phyloP scores from a whole-genome alignment of 495 filamentous ascomycete genomes.

The Xylaria venustula region DNA sequence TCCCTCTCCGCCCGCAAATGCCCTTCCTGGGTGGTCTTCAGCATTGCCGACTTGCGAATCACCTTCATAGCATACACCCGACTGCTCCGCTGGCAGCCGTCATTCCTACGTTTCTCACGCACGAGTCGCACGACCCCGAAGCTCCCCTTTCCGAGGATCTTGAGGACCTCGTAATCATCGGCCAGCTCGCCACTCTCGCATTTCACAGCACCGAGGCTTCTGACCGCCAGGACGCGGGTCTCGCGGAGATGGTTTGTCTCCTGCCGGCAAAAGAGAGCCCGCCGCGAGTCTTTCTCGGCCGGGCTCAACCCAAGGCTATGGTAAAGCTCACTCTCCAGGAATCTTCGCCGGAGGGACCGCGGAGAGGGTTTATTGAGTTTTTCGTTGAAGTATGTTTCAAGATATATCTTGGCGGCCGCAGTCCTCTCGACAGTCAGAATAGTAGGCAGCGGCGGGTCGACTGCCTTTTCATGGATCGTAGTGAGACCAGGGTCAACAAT shows the following conservation, averaged over 20 bases:
- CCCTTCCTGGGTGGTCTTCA: conserved; percentile 85
- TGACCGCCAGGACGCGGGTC: conserved; percentile 65
- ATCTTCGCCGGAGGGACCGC: conserved; percentile 63
- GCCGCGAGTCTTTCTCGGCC: conserved; percentile 54
- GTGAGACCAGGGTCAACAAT: conserved; percentile 35
- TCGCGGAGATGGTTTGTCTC: conserved; percentile 80
- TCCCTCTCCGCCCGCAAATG: conserved; percentile 90
- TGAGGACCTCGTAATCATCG: conserved; percentile 73
- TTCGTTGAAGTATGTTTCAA: conserved; percentile 79
- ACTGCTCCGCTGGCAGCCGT: conserved; percentile 10
- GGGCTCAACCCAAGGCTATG: conserved; percentile 47
- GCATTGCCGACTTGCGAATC: conserved; percentile 88
- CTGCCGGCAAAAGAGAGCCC: conserved; percentile 57
- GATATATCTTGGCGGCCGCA: conserved; percentile 77
- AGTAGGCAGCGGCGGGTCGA: conserved; percentile 51
- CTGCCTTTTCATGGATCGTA: conserved; percentile 40
- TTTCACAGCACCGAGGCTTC: conserved; percentile 38
- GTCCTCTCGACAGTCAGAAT: conserved; percentile 75
- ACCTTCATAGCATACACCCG: conserved; percentile 94
- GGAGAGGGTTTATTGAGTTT: conserved; percentile 55
- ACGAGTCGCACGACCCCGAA: conserved; percentile 91
- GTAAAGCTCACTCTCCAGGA: conserved; percentile 64
- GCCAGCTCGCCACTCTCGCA: conserved; percentile 23
- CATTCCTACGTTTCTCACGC: conserved; percentile 51
- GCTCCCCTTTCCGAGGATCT: conserved; percentile 90